Percentiles rank a stretch among this genome's conserved stretches.
Evolutionary conservation across 139 green algal genomes (phyloP).

Genomic region (Asterochloris sp.): DNA sequence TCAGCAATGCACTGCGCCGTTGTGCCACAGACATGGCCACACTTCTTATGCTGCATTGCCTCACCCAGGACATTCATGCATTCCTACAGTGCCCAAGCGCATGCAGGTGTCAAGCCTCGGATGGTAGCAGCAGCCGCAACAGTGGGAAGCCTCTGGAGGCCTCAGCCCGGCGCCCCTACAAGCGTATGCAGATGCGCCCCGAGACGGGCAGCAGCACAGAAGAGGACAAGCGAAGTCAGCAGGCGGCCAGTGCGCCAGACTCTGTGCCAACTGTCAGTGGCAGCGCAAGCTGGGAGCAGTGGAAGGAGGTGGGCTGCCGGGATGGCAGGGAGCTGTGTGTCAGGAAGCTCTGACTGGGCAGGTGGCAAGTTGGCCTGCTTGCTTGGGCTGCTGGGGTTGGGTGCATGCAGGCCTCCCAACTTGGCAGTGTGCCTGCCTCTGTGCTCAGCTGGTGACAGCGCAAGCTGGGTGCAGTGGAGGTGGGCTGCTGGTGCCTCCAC

Average conservation of each 20-base stretch:
- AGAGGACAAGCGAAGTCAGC: neutral
- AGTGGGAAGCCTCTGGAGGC: neutral
- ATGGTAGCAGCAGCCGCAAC: conserved; percentile 1
- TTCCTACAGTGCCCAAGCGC: neutral
- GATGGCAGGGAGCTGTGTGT: too few relatives aligned
- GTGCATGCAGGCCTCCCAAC: too few relatives aligned
- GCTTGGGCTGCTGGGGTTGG: too few relatives aligned
- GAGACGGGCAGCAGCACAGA: neutral
- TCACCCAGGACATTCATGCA: too few relatives aligned
- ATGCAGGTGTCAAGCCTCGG: conserved; percentile 7
- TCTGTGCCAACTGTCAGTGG: neutral
- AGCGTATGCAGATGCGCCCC: neutral
- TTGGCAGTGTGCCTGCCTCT: too few relatives aligned
- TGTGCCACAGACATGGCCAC: too few relatives aligned
- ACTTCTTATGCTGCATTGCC: too few relatives aligned
- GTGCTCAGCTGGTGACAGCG: too few relatives aligned
- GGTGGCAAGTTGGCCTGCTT: too few relatives aligned
- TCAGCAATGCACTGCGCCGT: too few relatives aligned
- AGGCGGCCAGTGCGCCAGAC: neutral
- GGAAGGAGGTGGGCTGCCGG: neutral
- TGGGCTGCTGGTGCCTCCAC: too few relatives aligned
- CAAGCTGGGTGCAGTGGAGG: too few relatives aligned
- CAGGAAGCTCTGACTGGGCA: neutral
- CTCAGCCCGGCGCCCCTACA: neutral
- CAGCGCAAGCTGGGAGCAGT: neutral